Evolutionary conservation across 495 filamentous ascomycete genomes (phyloP).

Genomic region (Ramalina intermedia): DNA sequence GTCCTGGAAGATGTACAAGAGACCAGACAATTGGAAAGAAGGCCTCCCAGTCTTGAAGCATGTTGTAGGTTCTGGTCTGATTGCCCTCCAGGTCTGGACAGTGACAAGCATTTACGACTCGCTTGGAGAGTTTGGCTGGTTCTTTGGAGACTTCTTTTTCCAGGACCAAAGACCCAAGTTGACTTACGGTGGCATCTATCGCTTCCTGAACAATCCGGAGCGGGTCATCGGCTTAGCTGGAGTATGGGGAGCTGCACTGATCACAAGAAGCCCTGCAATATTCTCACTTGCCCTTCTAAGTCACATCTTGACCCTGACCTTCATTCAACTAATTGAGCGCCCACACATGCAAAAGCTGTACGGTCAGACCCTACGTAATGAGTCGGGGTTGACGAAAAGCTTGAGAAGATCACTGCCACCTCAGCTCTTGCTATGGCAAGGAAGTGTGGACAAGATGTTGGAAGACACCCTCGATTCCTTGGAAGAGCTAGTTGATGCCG

Average conservation of each 20-base stretch:
- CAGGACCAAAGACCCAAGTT: constrained; percentile 69
- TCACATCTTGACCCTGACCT: constrained; percentile 69
- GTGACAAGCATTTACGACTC: constrained; percentile 88
- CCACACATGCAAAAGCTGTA: constrained; percentile 99
- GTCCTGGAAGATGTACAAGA: constrained; percentile 87
- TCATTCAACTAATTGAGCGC: constrained; percentile 87
- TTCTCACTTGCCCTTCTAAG: constrained; percentile 73
- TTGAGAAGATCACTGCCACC: constrained; percentile 76
- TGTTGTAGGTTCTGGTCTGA: constrained; percentile 63
- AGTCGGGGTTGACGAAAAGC: constrained; percentile 83
- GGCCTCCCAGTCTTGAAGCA: constrained; percentile 75
- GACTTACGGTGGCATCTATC: constrained; percentile 94
- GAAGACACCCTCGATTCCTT: constrained; percentile 74
- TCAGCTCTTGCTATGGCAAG: constrained; percentile 60
- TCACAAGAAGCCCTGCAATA: constrained; percentile 72
- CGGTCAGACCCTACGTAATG: constrained; percentile 63
- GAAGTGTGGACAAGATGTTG: constrained; percentile 75
- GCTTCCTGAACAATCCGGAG: constrained; percentile 94
- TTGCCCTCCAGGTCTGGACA: constrained; percentile 87
- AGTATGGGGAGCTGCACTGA: constrained; percentile 89
- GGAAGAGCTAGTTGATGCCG: constrained; percentile 77
- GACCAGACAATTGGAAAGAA: constrained; percentile 72
- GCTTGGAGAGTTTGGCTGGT: constrained; percentile 96
- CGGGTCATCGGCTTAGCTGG: constrained; percentile 85
- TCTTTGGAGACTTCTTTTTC: constrained; percentile 98